Conservation (phyloP, 352 stramenopile species). For the Globisporangium splendens region DNA sequence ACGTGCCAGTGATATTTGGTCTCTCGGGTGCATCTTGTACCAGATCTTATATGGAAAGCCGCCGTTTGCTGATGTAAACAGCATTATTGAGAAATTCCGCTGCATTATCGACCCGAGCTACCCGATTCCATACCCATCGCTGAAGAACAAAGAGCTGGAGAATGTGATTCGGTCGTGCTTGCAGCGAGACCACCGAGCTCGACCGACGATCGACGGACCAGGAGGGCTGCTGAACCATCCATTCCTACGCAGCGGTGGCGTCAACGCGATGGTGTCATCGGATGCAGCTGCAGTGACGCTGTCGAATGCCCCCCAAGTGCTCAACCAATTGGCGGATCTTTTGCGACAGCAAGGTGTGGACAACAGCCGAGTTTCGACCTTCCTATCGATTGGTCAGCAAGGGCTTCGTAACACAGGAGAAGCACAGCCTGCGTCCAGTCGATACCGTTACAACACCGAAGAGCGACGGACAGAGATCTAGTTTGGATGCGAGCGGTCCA, state of each 20-base stretch:
- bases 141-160: constrained; percentile 80
- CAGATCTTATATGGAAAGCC: constrained; percentile 96
- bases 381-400: constrained; percentile 46
- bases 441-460: constrained; percentile 54
- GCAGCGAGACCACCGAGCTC: constrained; percentile 70
- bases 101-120: constrained; percentile 93
- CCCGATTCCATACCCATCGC: constrained; percentile 84
- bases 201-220: constrained; percentile 78
- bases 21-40: constrained; percentile 96
- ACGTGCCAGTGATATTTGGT: constrained; percentile 94
- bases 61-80: constrained; percentile 91
- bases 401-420: constrained; percentile 18
- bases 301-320: constrained; percentile 33
- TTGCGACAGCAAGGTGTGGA: constrained; percentile 45
- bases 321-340: constrained; percentile 45
- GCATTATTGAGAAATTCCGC: constrained; percentile 95
- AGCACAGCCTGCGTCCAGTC: constrained; percentile 13
- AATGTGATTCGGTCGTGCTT: constrained; percentile 87
- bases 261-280: constrained; percentile 17
- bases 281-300: constrained; percentile 31
- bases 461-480: constrained; percentile 69
- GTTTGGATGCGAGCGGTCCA: background rate
- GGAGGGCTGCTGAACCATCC: constrained; percentile 79
- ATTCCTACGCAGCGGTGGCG: constrained; percentile 53
- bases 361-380: constrained; percentile 39